Evolutionary conservation across 2,329 filamentous ascomycete genomes (phyloP), one percentile per base, ranked within the genome.

Genomic region (Blastomyces parvus): DNA sequence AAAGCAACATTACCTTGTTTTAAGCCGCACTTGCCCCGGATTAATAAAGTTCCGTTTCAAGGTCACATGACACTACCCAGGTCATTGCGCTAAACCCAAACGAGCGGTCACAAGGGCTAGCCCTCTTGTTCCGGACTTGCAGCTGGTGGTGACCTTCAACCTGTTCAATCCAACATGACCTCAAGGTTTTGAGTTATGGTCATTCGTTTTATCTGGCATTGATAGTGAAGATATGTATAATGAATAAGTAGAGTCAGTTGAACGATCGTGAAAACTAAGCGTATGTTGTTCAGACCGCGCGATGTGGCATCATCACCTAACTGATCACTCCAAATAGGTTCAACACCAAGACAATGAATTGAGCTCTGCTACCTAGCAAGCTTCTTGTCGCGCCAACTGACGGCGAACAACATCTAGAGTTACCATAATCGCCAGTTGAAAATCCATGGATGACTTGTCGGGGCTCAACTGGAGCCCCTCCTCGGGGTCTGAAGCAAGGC

Each of bases 391-490:
- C 11, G 13, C 57, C 17, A 33, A 6, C 40, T 59, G 40, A 59
- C 40, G 14, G 33, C n/a, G 19, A 30, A 27, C 4, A 46, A 46
- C 25, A 11, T 48, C 22, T 30, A 46, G 40, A 13, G 22, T 30
- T 40, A 25, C 46, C 13, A 46, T 59, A 46, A 8, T 30, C n/a
- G 22, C 25, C 38, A 59, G 25, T 25, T 14, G 3, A 46, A 36
- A 30, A 14, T 65, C 63, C 62, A 81, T 81, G 79, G 78, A 81
- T 60, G 79, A 81, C 66, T 72, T 81, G 48, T 77, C 74, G 63
- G 78, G 79, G 61, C 69, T 81, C 67, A 76, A 73, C 67, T 81
- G 79, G 78, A 74, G 69, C 53, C 71, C 75, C 65, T 74, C 69
- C 44, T 50, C 64, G 67, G 69, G 72, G 46, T 71, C 72, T 63